These are phyloP conservation scores for Magnolia changhungtana DNA, from an alignment of 164 flowering plant genomes.

Conservation along the genomic window DNA sequence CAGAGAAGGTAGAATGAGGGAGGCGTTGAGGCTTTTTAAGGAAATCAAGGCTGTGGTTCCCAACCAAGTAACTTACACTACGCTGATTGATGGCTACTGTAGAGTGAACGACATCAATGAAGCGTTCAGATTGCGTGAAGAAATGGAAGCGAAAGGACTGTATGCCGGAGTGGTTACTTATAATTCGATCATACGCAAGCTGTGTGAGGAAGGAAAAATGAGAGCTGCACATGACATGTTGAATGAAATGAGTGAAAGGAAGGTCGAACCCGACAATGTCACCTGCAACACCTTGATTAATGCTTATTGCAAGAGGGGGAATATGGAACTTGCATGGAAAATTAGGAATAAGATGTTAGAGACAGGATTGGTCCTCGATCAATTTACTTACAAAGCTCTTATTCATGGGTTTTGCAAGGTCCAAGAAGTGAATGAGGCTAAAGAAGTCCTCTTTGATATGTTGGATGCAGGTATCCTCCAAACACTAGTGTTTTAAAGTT, in stretches of 20 bases:
- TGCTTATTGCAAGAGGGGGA: slow-evolving; percentile 88
- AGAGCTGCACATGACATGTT: slow-evolving; percentile 67
- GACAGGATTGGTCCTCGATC: slow-evolving; percentile 57
- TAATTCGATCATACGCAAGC: slow-evolving; percentile 73
- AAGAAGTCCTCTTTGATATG: slow-evolving; percentile 64
- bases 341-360: slow-evolving; percentile 71
- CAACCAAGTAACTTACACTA: slow-evolving; percentile 80
- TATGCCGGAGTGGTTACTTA: slow-evolving; percentile 64
- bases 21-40: slow-evolving; percentile 63
- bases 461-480: slow-evolving; percentile 40
- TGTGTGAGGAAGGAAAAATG: slow-evolving; percentile 73
- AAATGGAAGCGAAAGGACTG: slow-evolving; percentile 69
- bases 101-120: slow-evolving; percentile 60
- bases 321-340: slow-evolving; percentile 68
- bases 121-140: slow-evolving; percentile 55
- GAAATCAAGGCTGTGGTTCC: slow-evolving; percentile 68
- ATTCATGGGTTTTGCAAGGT: slow-evolving; percentile 86
- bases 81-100: slow-evolving; percentile 86
- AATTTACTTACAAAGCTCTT: slow-evolving; percentile 72
- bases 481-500: background rate
- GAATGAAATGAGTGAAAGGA: slow-evolving; percentile 73
- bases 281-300: slow-evolving; percentile 93
- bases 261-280: slow-evolving; percentile 70
- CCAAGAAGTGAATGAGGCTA: slow-evolving; percentile 58
- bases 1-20: slow-evolving; percentile 85